These are phyloP conservation scores for Fomitopsis palustris DNA, from an alignment of 1,284 basidiomycete species.

Conservation along the genomic window DNA sequence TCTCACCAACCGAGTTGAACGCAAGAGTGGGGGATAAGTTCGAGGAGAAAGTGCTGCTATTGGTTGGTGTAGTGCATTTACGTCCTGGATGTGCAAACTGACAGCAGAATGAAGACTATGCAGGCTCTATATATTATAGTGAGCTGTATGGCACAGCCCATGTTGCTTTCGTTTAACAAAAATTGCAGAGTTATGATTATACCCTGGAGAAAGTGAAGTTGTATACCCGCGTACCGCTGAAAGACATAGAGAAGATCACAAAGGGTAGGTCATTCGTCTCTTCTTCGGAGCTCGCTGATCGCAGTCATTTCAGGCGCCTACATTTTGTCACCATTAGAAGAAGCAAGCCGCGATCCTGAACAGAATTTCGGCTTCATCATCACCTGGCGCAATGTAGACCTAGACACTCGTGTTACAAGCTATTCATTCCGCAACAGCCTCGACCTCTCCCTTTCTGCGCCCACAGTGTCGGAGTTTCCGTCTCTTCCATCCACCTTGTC, in stretches of 20 bases:
- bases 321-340: slow-evolving; percentile 87
- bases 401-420: slow-evolving; percentile 72
- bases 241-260: slow-evolving; percentile 77
- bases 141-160: slow-evolving; percentile 18
- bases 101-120: slow-evolving; percentile 41
- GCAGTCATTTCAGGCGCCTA: slow-evolving; percentile 64
- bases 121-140: slow-evolving; percentile 69
- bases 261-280: slow-evolving; percentile 53
- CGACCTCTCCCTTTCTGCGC: slow-evolving; percentile 25
- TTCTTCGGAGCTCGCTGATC: background rate
- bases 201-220: slow-evolving; percentile 86
- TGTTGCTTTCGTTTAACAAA: background rate
- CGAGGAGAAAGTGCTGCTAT: slow-evolving; percentile 89
- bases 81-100: background rate
- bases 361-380: slow-evolving; percentile 88
- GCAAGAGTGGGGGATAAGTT: slow-evolving; percentile 70
- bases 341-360: slow-evolving; percentile 78
- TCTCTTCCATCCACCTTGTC: slow-evolving; percentile 5
- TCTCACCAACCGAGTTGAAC: slow-evolving; percentile 80
- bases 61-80: slow-evolving; percentile 51
- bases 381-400: slow-evolving; percentile 61
- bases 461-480: background rate
- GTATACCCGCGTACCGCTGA: slow-evolving; percentile 86
- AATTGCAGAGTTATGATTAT: slow-evolving; percentile 80
- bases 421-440: slow-evolving; percentile 79